Evolutionary conservation across 129 eudicot species (phyloP).

Genomic region (Scalesia atractyloides): DNA sequence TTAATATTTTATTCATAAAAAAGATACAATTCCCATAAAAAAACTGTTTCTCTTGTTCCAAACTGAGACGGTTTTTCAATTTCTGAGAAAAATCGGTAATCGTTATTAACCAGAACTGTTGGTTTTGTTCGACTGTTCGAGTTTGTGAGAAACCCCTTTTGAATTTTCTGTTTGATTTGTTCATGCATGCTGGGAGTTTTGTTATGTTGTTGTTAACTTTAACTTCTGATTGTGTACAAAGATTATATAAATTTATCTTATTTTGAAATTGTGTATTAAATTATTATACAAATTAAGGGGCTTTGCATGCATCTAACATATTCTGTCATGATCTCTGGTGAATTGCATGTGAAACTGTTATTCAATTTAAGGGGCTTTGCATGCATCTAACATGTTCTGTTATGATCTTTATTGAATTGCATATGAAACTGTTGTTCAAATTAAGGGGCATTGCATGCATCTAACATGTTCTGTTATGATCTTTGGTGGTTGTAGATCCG

Average conservation of each 20-base stretch:
- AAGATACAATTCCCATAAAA: background rate
- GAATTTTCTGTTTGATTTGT: background rate
- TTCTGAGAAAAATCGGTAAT: background rate
- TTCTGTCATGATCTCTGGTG: no score
- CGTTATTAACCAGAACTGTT: background rate
- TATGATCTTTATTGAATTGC: no score
- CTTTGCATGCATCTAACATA: no score
- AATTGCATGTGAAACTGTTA: no score
- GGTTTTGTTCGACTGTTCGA: slow-evolving; percentile 7
- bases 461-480: slow-evolving; percentile 10
- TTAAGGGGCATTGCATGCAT: slow-evolving; percentile 5
- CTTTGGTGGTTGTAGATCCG: slow-evolving; percentile 69
- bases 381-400: background rate
- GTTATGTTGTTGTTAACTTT: background rate
- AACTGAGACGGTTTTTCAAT: background rate
- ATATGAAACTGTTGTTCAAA: no score
- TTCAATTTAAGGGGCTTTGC: background rate
- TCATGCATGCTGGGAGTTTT: slow-evolving; percentile 20
- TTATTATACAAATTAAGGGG: background rate
- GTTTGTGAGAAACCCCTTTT: background rate
- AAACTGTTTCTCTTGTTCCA: background rate
- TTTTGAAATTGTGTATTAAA: no score
- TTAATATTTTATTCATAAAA: background rate
- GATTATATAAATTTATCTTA: background rate
- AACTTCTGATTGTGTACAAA: background rate